Evolutionary conservation across 1,284 basidiomycete genomes (phyloP).

Genomic region (Sanghuangporus sanghuang): DNA sequence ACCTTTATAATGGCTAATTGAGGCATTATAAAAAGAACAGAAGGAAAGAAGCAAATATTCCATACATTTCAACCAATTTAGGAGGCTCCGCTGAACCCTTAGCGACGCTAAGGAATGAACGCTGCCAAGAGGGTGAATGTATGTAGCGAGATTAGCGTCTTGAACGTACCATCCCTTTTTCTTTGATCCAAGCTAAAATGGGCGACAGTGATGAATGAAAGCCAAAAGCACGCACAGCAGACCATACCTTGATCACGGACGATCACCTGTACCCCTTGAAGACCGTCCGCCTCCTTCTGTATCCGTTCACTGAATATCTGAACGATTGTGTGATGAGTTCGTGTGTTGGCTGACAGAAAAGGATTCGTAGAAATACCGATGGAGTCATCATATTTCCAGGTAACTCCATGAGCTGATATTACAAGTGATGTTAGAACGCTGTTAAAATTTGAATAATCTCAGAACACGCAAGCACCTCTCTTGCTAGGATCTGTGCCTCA

Average conservation of each 20-base stretch:
- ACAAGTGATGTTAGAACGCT: neutral
- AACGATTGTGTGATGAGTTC: neutral
- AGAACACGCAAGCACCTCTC: constrained; percentile 45
- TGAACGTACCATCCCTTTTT: constrained; percentile 70
- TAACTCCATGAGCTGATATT: constrained; percentile 68
- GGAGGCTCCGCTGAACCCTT: constrained; percentile 80
- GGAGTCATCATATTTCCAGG: constrained; percentile 84
- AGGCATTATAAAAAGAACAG: neutral
- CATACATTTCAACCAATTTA: constrained; percentile 83
- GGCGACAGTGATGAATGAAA: constrained; percentile 5
- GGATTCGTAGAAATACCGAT: constrained; percentile 39
- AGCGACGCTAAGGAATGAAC: constrained; percentile 84
- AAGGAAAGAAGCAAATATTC: neutral
- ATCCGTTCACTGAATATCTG: constrained; percentile 64
- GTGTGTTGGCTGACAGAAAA: constrained; percentile 13
- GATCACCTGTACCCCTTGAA: constrained; percentile 67
- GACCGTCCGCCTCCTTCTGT: constrained; percentile 58
- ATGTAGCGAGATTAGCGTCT: neutral
- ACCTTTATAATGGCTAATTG: constrained; percentile 73
- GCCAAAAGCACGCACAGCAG: neutral
- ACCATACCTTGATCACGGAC: constrained; percentile 68
- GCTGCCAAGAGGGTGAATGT: constrained; percentile 33
- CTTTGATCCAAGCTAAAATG: constrained; percentile 63
- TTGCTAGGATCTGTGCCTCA: constrained; percentile 78
- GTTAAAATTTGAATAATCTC: neutral